phyloP scores from a whole-genome alignment of 2,329 filamentous ascomycete genomes.

The Trichoderma sp. region DNA sequence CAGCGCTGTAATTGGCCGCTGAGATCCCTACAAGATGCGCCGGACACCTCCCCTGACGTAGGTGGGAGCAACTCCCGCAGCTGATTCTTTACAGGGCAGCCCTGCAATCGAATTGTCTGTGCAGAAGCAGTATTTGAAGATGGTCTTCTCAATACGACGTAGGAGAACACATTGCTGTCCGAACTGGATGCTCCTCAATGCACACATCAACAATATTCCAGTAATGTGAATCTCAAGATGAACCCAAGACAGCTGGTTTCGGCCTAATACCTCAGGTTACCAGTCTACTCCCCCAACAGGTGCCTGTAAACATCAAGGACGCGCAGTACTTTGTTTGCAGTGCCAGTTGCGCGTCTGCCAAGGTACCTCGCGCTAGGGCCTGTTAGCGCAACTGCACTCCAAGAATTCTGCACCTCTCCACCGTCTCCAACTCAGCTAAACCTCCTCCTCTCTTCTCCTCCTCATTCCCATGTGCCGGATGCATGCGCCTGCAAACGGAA shows the following conservation, averaged over 20 bases:
- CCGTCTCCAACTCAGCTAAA: constrained; percentile 5
- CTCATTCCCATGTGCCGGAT: constrained; percentile 1
- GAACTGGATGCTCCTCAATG: too few relatives aligned
- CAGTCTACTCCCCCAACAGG: too few relatives aligned
- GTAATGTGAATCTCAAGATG: too few relatives aligned
- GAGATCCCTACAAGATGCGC: constrained; percentile 13
- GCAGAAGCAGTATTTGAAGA: constrained; percentile 2
- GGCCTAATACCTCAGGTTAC: neutral
- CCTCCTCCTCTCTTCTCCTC: neutral
- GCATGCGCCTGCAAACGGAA: neutral
- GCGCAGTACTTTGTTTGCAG: neutral
- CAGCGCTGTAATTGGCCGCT: constrained; percentile 19
- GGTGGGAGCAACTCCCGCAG: constrained; percentile 25
- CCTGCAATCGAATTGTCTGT: constrained; percentile 15
- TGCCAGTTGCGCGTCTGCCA: constrained; percentile 4
- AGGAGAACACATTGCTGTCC: too few relatives aligned
- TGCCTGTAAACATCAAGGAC: neutral
- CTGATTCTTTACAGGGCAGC: neutral
- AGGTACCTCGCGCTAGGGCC: neutral
- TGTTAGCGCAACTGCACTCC: neutral
- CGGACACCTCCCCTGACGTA: constrained; percentile 22
- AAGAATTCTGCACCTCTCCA: constrained; percentile 11
- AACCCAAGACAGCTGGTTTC: neutral
- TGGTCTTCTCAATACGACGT: neutral
- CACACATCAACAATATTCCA: too few relatives aligned